Conservation (phyloP, 1,139 yeast species). For the Candida mesenterica region DNA sequence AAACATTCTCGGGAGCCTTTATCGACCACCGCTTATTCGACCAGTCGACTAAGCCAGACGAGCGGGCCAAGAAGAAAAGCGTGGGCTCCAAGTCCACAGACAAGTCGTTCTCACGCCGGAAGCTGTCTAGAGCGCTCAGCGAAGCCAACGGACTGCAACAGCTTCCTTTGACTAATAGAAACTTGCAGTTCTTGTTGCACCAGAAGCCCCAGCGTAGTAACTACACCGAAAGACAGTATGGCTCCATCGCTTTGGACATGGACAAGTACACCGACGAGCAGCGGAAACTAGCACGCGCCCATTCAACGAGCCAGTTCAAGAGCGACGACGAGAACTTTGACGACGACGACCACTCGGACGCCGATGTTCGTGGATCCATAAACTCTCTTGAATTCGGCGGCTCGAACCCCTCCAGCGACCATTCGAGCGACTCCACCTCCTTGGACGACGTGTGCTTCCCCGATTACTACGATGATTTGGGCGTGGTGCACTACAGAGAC, state of each 20-base stretch:
- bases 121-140: neutral
- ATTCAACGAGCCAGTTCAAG: constrained; percentile 19
- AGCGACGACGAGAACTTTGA: constrained; percentile 6
- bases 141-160: constrained; percentile 2
- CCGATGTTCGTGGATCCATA: constrained; percentile 20
- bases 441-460: constrained; percentile 68
- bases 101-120: neutral
- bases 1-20: constrained; percentile 22
- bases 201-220: neutral
- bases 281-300: constrained; percentile 21
- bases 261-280: constrained; percentile 40
- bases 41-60: constrained; percentile 14
- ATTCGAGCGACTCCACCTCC: constrained; percentile 69
- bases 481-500: constrained; percentile 21
- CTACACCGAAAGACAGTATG: constrained; percentile 13
- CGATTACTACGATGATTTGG: constrained; percentile 36
- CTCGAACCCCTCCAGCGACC: constrained; percentile 72
- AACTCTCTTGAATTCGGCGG: constrained; percentile 46
- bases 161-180: constrained; percentile 39
- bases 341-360: constrained; percentile 17
- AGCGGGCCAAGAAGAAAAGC: constrained; percentile 1
- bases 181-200: constrained; percentile 29
- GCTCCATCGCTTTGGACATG: constrained; percentile 39
- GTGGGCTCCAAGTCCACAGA: neutral
- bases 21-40: constrained; percentile 35